Base-by-base conservation (phyloP, 2,329 filamentous ascomycete genomes). In the Fusarium lateritium region DNA sequence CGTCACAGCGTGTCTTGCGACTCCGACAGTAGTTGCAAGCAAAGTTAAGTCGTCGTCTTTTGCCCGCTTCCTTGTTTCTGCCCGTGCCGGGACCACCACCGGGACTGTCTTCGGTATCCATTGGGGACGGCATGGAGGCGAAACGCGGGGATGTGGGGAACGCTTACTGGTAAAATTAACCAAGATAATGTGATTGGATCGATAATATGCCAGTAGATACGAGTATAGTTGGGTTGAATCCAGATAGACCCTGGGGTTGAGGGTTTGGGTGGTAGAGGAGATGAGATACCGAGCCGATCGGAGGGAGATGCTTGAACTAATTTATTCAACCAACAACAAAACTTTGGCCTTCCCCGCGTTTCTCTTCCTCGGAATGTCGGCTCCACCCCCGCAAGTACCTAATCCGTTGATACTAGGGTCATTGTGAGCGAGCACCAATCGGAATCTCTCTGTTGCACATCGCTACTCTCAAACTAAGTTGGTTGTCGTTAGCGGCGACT, bases 221-320 rank as follows among this genome's bases (percentile, higher is more conserved):
- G 15, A 4, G 13, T 28, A 21, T 40, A n/a, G 28, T 38, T 19
- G 17, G 14, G 24, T 31, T 31, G 2, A 47, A 15, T 31, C 43
- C 31, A 17, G 58, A 24, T 13, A 15, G 6, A 4, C 5, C 19
- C 3, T 31, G 28, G 1, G 14, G 9, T 4, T 5, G 15, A 17
- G n/a, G 33, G n/a, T 34, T 24, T 62, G 56, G 39, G 14, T 24
- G 39, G 6, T 36, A 28, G 14, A 17, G 13, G 10, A 19, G n/a
- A 0, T 8, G 28, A 62, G 59, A 62, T 55, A 47, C 59, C 59
- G 59, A 62, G 57, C 59, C 59, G 59, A 62, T 54, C 42, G 57
- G 57, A 43, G 38, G 54, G 7, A 21, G 10, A 13, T n/a, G n/a
- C n/a, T n/a, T n/a, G n/a, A 21, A 14, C 22, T 36, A 33, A 56